Evolutionary conservation across 768 basidiomycete genomes (phyloP).

Genomic region (Boletus fagicola): DNA sequence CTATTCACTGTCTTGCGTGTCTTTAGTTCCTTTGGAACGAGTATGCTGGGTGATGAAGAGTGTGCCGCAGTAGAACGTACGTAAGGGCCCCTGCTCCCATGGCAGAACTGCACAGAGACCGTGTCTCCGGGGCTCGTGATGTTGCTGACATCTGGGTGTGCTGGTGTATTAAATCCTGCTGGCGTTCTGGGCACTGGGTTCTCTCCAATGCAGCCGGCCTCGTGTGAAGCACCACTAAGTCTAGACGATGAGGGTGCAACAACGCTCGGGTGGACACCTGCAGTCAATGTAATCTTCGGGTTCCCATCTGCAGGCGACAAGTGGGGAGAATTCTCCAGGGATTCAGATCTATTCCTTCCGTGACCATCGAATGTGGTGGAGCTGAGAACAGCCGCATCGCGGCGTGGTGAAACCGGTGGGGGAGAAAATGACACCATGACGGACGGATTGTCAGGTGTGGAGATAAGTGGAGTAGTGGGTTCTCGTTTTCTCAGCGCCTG

Average conservation of each 20-base stretch:
- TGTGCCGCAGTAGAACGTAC: neutral
- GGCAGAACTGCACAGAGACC: neutral
- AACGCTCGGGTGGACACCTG: neutral
- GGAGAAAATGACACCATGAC: neutral
- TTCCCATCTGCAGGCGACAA: neutral
- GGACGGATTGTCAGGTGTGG: neutral
- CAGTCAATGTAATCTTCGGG: neutral
- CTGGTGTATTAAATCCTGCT: conserved; percentile 8
- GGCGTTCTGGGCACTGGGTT: conserved; percentile 1
- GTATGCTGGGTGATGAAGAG: neutral
- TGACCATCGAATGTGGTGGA: conserved; percentile 14
- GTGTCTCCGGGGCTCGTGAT: conserved; percentile 23
- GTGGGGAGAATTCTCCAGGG: neutral
- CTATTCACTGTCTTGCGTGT: conserved; percentile 26
- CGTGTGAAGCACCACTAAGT: neutral
- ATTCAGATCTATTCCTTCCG: neutral
- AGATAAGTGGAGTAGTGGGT: neutral
- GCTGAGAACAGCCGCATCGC: neutral
- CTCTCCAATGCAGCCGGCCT: neutral
- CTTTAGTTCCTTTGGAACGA: neutral
- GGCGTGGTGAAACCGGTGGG: neutral
- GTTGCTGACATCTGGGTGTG: conserved; percentile 9
- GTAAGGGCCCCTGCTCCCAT: neutral
- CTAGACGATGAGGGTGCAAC: neutral
- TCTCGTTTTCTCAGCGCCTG: neutral